Evolutionary conservation across 306 rosid genomes (phyloP).

Genomic region (Quercus berberidifolia): DNA sequence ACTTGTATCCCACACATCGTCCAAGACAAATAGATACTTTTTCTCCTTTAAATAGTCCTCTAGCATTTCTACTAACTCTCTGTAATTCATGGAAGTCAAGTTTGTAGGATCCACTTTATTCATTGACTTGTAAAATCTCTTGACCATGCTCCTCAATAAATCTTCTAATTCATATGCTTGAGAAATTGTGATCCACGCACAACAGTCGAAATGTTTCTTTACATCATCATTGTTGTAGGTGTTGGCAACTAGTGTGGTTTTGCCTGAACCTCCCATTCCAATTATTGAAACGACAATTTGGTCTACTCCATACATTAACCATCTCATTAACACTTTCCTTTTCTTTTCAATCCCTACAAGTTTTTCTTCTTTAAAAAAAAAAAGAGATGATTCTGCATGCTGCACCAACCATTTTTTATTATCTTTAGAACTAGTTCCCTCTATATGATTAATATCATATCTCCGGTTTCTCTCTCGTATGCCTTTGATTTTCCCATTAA

Average conservation of each 20-base stretch:
- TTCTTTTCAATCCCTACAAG: too few species aligned
- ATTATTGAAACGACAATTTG: not conserved
- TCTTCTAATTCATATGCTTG: not conserved
- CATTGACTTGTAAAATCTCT: not conserved
- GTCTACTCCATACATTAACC: not conserved
- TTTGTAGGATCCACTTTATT: not conserved
- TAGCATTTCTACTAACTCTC: not conserved
- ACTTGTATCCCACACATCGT: not conserved
- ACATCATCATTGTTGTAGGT: not conserved
- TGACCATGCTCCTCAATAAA: not conserved
- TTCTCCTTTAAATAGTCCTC: not conserved
- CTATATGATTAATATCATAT: too few species aligned
- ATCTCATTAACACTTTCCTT: not conserved
- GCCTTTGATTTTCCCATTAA: too few species aligned
- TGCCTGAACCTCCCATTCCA: constrained; percentile 10
- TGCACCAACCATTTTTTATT: too few species aligned
- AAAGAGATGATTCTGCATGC: too few species aligned
- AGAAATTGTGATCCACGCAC: not conserved
- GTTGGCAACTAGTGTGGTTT: constrained; percentile 8
- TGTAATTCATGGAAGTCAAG: not conserved
- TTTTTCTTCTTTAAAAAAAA: too few species aligned
- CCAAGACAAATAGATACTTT: not conserved
- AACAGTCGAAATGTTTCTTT: not conserved
- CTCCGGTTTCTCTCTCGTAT: too few species aligned
- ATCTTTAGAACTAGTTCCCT: too few species aligned